Evolutionary conservation across 805 yeast genomes (phyloP), one percentile per base, ranked within the genome.

Genomic region (Dipodascopsis uninucleata): DNA sequence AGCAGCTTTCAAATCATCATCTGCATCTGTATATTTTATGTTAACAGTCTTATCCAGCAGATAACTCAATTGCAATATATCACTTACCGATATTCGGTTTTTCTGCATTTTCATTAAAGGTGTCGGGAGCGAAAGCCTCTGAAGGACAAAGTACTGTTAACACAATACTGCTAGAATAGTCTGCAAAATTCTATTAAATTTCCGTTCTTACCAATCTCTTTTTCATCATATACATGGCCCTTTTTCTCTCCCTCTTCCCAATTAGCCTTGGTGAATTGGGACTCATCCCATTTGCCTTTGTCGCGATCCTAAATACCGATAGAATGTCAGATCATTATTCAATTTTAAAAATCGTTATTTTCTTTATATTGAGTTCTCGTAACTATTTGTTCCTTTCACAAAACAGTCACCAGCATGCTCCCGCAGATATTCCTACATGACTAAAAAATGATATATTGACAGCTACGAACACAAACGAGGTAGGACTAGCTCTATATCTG

Each of bases 1-100:
- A n/a, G 53, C 53, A 24, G 36, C 37, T 32, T 45, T 44, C 28
- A 50, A 43, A 31, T 43, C 52, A 23, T 39, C 43, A 7, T 48
- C 54, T 41, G 33, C 45, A 28, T 39, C 52, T 22, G 25, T 10
- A 5, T 24, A 39, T 14, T 28, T 16, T 5, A 36, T 4, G 5
- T 29, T 35, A 17, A 18, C 29, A 9, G 24, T 14, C 6, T 12
- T 14, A 22, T 32, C 37, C n/a, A n/a, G n/a, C n/a, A n/a, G n/a
- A n/a, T n/a, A n/a, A n/a, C n/a, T n/a, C n/a, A n/a, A n/a, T n/a
- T n/a, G n/a, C n/a, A n/a, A n/a, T n/a, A n/a, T n/a, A n/a, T n/a
- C n/a, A n/a, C n/a, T n/a, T n/a, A n/a, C 9, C 39, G 7, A n/a
- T 36, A 14, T 14, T 21, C 17, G 39, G 12, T 5, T 10, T 18